A percentile compares a stretch with the other conserved stretches of the same genome.
These are phyloP conservation scores for Stevia rebaudiana DNA, from an alignment of 140 eudicot genomes.

Conservation along the genomic window DNA sequence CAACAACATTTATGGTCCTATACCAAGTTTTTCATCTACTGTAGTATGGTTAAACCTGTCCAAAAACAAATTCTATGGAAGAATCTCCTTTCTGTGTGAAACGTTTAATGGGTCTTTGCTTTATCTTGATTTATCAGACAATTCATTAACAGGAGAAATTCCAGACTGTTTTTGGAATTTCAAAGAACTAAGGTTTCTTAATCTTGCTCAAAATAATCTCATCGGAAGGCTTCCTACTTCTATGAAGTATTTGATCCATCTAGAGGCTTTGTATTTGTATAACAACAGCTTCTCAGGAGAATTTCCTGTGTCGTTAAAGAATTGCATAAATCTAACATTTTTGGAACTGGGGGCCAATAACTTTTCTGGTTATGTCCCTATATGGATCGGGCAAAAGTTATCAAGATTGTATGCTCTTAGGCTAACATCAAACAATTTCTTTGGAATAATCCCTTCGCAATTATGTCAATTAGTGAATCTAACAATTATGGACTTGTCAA, in stretches of 20 bases:
- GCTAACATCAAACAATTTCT: conserved; percentile 3
- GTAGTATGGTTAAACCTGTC: conserved; percentile 6
- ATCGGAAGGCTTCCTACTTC: conserved; percentile 23
- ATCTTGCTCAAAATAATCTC: conserved; percentile 17
- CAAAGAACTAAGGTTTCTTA: conserved; percentile 1
- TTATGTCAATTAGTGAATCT: not conserved
- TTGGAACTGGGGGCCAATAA: conserved; percentile 14
- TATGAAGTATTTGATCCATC: not conserved
- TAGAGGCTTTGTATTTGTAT: conserved; percentile 8
- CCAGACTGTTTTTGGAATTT: conserved; percentile 6
- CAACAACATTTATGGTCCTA: conserved; percentile 9
- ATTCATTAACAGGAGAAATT: not conserved
- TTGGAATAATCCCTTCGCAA: not conserved
- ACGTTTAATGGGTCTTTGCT: not conserved
- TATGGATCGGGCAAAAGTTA: conserved; percentile 8
- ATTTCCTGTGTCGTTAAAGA: not conserved
- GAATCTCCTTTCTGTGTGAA: conserved; percentile 5
- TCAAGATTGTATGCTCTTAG: not conserved
- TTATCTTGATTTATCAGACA: conserved; percentile 14
- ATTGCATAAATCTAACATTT: not conserved
- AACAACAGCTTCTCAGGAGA: conserved; percentile 1
- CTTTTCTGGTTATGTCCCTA: not conserved
- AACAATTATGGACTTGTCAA: conserved; percentile 1
- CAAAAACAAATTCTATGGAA: conserved; percentile 9
- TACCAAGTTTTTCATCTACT: conserved; percentile 13